Evolutionary conservation across 2,329 filamentous ascomycete genomes (phyloP).

Genomic region (Penicillium digitatum): DNA sequence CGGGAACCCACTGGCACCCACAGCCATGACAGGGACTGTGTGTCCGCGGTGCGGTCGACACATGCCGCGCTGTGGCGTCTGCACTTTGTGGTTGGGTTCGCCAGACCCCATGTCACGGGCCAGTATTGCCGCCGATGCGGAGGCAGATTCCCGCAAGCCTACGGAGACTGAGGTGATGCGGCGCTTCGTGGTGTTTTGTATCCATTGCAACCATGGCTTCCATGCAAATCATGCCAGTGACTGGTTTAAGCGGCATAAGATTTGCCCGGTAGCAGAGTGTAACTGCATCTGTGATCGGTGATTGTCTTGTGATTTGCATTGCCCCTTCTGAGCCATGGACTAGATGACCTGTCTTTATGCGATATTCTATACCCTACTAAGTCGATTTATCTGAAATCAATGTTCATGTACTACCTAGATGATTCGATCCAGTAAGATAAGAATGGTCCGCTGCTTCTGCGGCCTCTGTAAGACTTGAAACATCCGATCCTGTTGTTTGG

Average conservation of each 20-base stretch:
- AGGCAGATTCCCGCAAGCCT: constrained; percentile 22
- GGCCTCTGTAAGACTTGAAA: too few relatives aligned
- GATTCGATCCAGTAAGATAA: neutral
- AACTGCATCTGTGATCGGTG: constrained; percentile 41
- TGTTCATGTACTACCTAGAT: neutral
- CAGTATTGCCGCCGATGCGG: constrained; percentile 34
- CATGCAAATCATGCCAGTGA: constrained; percentile 60
- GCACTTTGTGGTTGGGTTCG: constrained; percentile 58
- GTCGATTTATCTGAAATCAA: neutral
- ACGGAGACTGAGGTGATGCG: constrained; percentile 48
- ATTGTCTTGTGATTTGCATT: neutral
- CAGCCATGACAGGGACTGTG: constrained; percentile 48
- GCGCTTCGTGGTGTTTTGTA: constrained; percentile 58
- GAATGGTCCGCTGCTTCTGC: neutral
- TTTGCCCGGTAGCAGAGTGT: constrained; percentile 42
- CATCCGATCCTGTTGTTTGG: too few relatives aligned
- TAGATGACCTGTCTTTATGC: neutral
- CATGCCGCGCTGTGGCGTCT: constrained; percentile 61
- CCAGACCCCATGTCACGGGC: constrained; percentile 51
- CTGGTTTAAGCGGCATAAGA: constrained; percentile 52
- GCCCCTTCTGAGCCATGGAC: neutral
- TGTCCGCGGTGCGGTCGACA: constrained; percentile 61
- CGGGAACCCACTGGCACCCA: constrained; percentile 35
- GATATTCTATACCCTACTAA: constrained; percentile 16
- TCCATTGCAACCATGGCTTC: constrained; percentile 60